phyloP scores from a whole-genome alignment of 352 stramenopile genomes.

The Phytophthora syringae region DNA sequence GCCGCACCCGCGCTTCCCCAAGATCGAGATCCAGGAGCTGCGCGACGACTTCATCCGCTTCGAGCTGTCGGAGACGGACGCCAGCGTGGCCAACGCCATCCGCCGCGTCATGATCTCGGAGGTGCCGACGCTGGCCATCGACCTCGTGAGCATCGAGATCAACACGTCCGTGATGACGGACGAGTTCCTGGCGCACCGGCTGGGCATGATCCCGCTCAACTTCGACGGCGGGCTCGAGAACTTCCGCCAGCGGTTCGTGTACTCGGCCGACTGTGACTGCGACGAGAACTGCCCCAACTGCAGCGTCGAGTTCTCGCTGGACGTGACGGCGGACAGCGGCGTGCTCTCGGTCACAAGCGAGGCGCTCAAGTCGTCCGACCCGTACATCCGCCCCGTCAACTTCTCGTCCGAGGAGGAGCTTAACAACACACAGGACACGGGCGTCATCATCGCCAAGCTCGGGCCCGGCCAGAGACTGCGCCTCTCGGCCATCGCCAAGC shows the following conservation, averaged over 20 bases:
- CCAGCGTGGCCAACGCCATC: constrained; percentile 97
- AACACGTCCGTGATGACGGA: constrained; percentile 98
- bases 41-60: constrained; percentile 97
- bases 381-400: constrained; percentile 87
- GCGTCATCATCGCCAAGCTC: constrained; percentile 97
- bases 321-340: constrained; percentile 86
- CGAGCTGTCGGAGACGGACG: constrained; percentile 96
- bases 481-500: constrained; percentile 94
- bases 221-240: constrained; percentile 88
- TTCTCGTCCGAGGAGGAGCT: constrained; percentile 90
- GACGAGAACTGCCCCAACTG: constrained; percentile 97
- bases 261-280: constrained; percentile 91
- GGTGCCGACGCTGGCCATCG: constrained; percentile 98
- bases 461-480: constrained; percentile 94
- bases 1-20: constrained; percentile 91
- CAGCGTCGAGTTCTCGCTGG: constrained; percentile 96
- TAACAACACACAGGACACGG: constrained; percentile 95
- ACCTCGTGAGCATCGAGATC: constrained; percentile 98
- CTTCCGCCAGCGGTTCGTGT: constrained; percentile 92
- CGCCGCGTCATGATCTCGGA: constrained; percentile 98
- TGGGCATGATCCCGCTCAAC: constrained; percentile 97
- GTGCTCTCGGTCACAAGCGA: constrained; percentile 82
- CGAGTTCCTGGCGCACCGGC: constrained; percentile 98
- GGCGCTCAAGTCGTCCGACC: constrained; percentile 81
- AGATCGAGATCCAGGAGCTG: constrained; percentile 95